phyloP scores from a whole-genome alignment of 164 flowering plant species.

The Cinnamomum chago region DNA sequence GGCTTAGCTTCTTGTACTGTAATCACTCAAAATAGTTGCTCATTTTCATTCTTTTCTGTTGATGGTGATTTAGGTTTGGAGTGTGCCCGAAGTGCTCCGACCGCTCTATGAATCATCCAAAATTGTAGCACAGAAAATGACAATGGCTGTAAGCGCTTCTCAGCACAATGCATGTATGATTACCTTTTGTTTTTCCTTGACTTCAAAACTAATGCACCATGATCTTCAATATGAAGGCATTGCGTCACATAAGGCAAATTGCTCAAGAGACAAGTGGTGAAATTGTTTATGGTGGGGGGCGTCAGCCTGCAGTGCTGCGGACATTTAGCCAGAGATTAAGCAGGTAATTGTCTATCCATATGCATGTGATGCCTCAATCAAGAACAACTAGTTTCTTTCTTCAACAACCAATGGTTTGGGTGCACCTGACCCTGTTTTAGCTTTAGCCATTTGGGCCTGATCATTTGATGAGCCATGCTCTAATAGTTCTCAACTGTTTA shows the following conservation, averaged over 20 bases:
- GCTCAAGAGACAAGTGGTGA: slow-evolving; percentile 74
- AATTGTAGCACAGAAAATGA: slow-evolving; percentile 75
- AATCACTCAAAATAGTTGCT: not conserved
- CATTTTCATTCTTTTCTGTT: not conserved
- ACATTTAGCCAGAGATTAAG: slow-evolving; percentile 69
- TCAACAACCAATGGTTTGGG: no score
- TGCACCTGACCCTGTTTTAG: no score
- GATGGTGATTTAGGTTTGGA: slow-evolving; percentile 36
- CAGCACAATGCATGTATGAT: not conserved
- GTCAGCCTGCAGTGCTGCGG: slow-evolving; percentile 77
- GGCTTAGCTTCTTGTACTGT: not conserved
- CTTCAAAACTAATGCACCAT: not conserved
- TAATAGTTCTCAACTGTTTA: no score
- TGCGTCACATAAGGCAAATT: slow-evolving; percentile 70
- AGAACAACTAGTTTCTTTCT: no score
- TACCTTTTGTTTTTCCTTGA: not conserved
- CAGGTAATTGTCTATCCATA: slow-evolving; percentile 37
- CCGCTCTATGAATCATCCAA: slow-evolving; percentile 80
- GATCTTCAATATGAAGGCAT: slow-evolving; percentile 35
- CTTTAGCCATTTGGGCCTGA: no score
- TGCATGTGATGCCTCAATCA: not conserved
- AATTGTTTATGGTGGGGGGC: slow-evolving; percentile 56
- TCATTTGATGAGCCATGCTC: no score
- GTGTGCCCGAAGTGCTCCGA: slow-evolving; percentile 80
- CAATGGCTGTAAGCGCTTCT: slow-evolving; percentile 52